A percentile compares a stretch with the other conserved stretches of the same genome.
Conservation (phyloP, 768 basidiomycete genomes). For the Tricholoma terreum region DNA sequence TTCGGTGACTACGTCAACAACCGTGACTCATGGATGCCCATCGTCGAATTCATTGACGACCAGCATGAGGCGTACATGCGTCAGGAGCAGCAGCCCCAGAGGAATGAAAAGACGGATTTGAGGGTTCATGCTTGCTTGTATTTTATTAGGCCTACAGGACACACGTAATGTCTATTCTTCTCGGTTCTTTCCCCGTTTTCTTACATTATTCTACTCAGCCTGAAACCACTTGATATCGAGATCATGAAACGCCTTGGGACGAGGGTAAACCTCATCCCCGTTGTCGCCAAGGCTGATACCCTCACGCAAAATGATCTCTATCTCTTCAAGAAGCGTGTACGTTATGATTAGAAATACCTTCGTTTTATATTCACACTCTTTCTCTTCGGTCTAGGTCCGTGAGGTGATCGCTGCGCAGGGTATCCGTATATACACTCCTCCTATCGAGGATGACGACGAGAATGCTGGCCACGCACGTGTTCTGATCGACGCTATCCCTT, state of each 20-base stretch:
- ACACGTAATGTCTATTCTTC: constrained; percentile 67
- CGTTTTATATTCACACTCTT: constrained; percentile 5
- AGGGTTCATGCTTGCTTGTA: constrained; percentile 96
- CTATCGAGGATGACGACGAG: constrained; percentile 84
- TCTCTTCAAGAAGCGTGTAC: constrained; percentile 88
- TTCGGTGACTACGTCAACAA: constrained; percentile 99
- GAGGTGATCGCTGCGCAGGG: constrained; percentile 89
- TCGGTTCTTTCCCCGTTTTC: neutral
- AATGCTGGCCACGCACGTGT: constrained; percentile 85
- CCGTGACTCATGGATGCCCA: constrained; percentile 96
- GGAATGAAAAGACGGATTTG: constrained; percentile 90
- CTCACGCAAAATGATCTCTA: constrained; percentile 91
- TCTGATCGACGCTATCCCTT: constrained; percentile 90
- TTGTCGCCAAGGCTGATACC: constrained; percentile 97
- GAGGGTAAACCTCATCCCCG: constrained; percentile 96
- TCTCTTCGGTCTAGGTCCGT: constrained; percentile 55
- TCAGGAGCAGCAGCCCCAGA: constrained; percentile 98
- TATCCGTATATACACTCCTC: constrained; percentile 93
- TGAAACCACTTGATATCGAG: constrained; percentile 98
- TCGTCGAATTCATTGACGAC: constrained; percentile 97
- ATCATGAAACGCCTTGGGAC: constrained; percentile 99
- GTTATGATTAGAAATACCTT: constrained; percentile 21
- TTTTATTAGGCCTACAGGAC: constrained; percentile 94
- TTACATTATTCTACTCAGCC: constrained; percentile 36
- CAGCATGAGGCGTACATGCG: constrained; percentile 95